phyloP scores from a whole-genome alignment of 805 yeast species.

The Saccharomycopsis fermentans region DNA sequence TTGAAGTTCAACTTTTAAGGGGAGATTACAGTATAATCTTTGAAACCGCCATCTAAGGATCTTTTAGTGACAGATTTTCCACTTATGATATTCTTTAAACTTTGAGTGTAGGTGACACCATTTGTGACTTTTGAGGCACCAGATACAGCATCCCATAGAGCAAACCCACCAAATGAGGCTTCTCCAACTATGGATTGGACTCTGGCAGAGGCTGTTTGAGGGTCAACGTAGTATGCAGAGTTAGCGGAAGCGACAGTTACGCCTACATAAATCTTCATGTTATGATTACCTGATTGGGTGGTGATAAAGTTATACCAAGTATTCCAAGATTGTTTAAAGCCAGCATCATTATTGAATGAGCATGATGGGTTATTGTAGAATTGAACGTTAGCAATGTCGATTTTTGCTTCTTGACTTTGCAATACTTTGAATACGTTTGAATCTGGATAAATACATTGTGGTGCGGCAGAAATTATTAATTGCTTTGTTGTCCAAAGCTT shows the following conservation, averaged over 20 bases:
- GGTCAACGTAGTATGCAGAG: slow-evolving; percentile 46
- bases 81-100: slow-evolving; percentile 12
- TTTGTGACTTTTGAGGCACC: slow-evolving; percentile 9
- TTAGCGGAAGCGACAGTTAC: slow-evolving; percentile 44
- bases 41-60: slow-evolving; percentile 2
- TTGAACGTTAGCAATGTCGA: slow-evolving; percentile 55
- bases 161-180: slow-evolving; percentile 13
- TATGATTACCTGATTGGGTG: slow-evolving; percentile 34
- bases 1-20: neutral
- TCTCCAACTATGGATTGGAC: neutral
- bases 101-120: slow-evolving; percentile 10
- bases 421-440: slow-evolving; percentile 33
- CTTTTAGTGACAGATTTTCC: slow-evolving; percentile 12
- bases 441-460: slow-evolving; percentile 60
- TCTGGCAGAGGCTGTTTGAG: slow-evolving; percentile 16
- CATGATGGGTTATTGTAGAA: slow-evolving; percentile 44
- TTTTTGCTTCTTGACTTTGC: slow-evolving; percentile 21
- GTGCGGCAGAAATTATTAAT: slow-evolving; percentile 54
- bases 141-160: slow-evolving; percentile 16
- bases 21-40: slow-evolving; percentile 1
- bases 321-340: slow-evolving; percentile 34
- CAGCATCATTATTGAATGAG: slow-evolving; percentile 17
- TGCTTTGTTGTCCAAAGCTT: slow-evolving; percentile 32
- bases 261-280: slow-evolving; percentile 50
- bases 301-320: slow-evolving; percentile 38